A percentile compares a stretch with the other conserved stretches of the same genome.
phyloP scores from a whole-genome alignment of 192 early-diverging fungal genomes.

The Backusella psychrophila region DNA sequence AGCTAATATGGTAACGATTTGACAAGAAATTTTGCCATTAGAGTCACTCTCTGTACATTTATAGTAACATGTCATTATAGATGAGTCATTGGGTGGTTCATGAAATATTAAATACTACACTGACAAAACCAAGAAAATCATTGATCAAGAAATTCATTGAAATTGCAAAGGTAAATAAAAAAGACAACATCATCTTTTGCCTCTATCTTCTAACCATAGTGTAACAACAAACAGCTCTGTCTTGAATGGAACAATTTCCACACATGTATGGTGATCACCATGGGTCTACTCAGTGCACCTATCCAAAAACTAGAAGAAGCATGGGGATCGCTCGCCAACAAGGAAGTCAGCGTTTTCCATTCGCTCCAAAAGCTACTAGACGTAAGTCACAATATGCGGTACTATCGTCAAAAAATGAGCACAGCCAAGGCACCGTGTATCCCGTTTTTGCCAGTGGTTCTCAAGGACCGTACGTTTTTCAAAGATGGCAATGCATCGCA shows the following conservation, averaged over 20 bases:
- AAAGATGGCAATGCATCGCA: slow-evolving; percentile 57
- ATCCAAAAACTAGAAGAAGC: slow-evolving; percentile 41
- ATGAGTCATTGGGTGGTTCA: slow-evolving; percentile 37
- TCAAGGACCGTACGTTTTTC: slow-evolving; percentile 75
- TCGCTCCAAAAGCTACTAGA: slow-evolving; percentile 59
- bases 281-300: slow-evolving; percentile 54
- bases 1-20: slow-evolving; percentile 32
- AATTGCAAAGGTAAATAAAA: slow-evolving; percentile 30
- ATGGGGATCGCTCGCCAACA: slow-evolving; percentile 40
- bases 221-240: slow-evolving; percentile 35
- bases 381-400: slow-evolving; percentile 60
- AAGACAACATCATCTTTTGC: not conserved
- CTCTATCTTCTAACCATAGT: not conserved
- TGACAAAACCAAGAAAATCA: slow-evolving; percentile 12
- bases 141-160: slow-evolving; percentile 34
- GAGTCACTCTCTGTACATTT: not conserved
- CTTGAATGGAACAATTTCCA: slow-evolving; percentile 63
- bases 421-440: slow-evolving; percentile 46
- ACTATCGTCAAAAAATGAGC: slow-evolving; percentile 54
- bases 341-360: slow-evolving; percentile 42
- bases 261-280: slow-evolving; percentile 63
- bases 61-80: slow-evolving; percentile 14
- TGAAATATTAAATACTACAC: slow-evolving; percentile 15
- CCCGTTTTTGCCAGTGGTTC: slow-evolving; percentile 64
- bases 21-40: not conserved